Conservation (phyloP, 345 rosid species). For the Stellera chamaejasme region DNA sequence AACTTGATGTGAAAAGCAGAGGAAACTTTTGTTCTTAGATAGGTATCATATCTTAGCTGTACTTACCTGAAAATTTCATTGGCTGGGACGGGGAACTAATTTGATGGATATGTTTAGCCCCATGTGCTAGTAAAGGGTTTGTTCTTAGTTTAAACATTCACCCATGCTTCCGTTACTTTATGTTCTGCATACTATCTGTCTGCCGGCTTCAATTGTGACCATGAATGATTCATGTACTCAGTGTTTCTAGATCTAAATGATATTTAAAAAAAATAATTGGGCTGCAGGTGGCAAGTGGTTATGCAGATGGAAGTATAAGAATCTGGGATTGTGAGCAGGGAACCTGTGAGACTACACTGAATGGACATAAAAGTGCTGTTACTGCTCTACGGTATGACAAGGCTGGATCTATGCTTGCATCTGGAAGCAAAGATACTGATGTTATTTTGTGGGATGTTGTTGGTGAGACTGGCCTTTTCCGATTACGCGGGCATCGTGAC, state of each 20-base stretch:
- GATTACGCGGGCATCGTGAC: slow-evolving; percentile 87
- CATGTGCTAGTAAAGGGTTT: too few species aligned
- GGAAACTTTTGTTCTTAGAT: too few species aligned
- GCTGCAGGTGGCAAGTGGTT: slow-evolving; percentile 48
- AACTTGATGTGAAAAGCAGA: too few species aligned
- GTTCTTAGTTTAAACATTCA: too few species aligned
- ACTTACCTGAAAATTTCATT: too few species aligned
- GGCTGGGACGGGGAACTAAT: too few species aligned
- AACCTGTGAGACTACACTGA: slow-evolving; percentile 61
- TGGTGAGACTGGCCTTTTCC: slow-evolving; percentile 75
- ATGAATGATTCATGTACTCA: background rate
- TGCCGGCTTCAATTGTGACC: too few species aligned
- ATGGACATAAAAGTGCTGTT: slow-evolving; percentile 87
- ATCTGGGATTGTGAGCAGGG: slow-evolving; percentile 86
- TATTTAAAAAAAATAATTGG: too few species aligned
- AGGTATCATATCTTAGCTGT: too few species aligned
- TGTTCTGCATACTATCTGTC: too few species aligned
- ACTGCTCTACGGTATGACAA: slow-evolving; percentile 59
- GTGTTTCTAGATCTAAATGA: background rate
- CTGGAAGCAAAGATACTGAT: slow-evolving; percentile 94
- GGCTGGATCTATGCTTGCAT: slow-evolving; percentile 69
- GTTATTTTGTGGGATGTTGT: slow-evolving; percentile 92
- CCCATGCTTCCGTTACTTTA: too few species aligned
- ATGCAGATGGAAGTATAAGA: slow-evolving; percentile 87
- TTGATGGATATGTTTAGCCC: too few species aligned